These are phyloP conservation scores for Hymenoscyphus albidus DNA, from an alignment of 2,329 filamentous ascomycete genomes.

Conservation along the genomic window DNA sequence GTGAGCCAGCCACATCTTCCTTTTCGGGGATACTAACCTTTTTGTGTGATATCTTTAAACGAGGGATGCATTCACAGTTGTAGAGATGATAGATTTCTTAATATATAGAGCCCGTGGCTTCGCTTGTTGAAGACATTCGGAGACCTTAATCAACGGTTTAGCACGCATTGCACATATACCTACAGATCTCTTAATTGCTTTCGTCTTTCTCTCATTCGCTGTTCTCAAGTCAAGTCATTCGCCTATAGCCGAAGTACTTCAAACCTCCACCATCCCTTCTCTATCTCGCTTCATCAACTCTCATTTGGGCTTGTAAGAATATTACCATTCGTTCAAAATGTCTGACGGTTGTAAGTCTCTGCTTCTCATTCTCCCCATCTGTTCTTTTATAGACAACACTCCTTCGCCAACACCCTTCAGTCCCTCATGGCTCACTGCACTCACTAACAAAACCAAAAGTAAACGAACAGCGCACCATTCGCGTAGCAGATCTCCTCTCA, in stretches of 20 bases:
- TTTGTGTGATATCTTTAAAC: not conserved
- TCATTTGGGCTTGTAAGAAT: not conserved
- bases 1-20: constrained; percentile 8
- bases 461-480: constrained; percentile 55
- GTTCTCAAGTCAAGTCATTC: not conserved
- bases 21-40: not conserved
- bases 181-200: not conserved
- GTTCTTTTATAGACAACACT: not conserved
- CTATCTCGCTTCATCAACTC: not conserved
- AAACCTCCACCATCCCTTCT: not conserved
- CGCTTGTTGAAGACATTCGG: constrained; percentile 7
- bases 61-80: not conserved
- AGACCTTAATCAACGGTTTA: constrained; percentile 9
- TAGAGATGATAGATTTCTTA: constrained; percentile 5
- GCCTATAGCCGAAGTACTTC: not conserved
- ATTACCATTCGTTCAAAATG: constrained; percentile 9
- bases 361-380: not conserved
- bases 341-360: constrained; percentile 9
- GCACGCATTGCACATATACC: not conserved
- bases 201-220: not conserved
- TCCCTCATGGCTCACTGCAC: not conserved
- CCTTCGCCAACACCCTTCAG: not conserved
- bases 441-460: constrained; percentile 41
- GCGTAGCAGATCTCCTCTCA: constrained; percentile 58
- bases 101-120: constrained; percentile 7